Conservation (phyloP, 257 asterid genomes). For the Solanum corneliomulleri region DNA sequence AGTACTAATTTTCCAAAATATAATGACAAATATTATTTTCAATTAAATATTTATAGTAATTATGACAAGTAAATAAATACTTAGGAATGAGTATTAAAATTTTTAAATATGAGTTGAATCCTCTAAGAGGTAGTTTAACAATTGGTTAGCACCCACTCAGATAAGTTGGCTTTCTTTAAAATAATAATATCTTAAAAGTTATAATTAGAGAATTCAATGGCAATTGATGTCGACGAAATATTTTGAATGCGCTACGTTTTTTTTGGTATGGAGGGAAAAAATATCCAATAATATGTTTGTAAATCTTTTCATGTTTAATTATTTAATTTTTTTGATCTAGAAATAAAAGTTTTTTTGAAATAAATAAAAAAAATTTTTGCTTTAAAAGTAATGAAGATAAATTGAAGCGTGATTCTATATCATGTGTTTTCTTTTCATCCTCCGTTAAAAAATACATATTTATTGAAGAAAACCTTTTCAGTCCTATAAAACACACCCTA, state of each 20-base stretch:
- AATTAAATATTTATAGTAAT: no score
- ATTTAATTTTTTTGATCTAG: not conserved
- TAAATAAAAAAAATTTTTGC: no score
- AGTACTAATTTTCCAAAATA: not conserved
- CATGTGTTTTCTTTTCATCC: not conserved
- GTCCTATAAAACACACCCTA: not conserved
- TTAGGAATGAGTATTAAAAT: not conserved
- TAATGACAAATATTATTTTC: not conserved
- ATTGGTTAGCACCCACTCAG: no score
- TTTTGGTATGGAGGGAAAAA: not conserved
- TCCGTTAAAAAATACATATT: not conserved
- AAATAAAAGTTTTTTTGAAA: not conserved
- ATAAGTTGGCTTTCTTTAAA: no score
- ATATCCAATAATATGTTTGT: not conserved
- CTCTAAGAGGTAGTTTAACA: no score
- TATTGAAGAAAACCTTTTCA: not conserved
- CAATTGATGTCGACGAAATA: not conserved
- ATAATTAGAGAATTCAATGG: not conserved
- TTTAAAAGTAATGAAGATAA: not conserved
- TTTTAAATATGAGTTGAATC: no score
- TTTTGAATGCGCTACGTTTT: not conserved
- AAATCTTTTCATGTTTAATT: not conserved
- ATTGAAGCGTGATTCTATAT: not conserved
- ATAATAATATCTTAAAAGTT: no score
- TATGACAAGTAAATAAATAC: not conserved